Evolutionary conservation across 805 yeast genomes (phyloP).

Genomic region (Candida tammaniensis): DNA sequence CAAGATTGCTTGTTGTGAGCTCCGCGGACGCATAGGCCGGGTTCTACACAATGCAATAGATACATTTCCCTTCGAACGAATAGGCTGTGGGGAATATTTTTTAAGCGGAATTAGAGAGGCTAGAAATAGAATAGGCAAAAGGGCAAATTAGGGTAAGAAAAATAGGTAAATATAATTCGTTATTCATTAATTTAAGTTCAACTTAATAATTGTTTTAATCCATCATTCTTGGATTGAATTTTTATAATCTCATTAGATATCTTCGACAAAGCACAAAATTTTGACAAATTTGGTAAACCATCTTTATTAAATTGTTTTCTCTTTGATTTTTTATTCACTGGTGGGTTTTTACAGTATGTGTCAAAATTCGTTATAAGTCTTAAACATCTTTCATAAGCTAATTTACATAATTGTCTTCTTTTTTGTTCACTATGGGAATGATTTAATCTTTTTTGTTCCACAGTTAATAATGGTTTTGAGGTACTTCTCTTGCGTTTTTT

Average conservation of each 20-base stretch:
- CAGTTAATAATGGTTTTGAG: slow-evolving; percentile 33
- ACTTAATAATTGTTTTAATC: slow-evolving; percentile 25
- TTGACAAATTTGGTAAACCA: slow-evolving; percentile 44
- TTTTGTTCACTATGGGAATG: slow-evolving; percentile 43
- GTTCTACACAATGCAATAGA: too few relatives aligned
- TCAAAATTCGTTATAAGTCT: slow-evolving; percentile 38
- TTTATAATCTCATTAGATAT: slow-evolving; percentile 37
- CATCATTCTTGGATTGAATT: slow-evolving; percentile 32
- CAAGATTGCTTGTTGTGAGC: too few relatives aligned
- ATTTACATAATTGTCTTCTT: slow-evolving; percentile 42
- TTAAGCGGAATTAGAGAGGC: not conserved
- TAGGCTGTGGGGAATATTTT: not conserved
- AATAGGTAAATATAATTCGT: slow-evolving; percentile 3
- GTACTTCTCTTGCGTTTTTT: slow-evolving; percentile 26
- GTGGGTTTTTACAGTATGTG: slow-evolving; percentile 32
- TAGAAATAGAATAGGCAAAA: not conserved
- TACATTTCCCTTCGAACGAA: too few relatives aligned
- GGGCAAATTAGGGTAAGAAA: not conserved
- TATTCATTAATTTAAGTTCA: slow-evolving; percentile 9
- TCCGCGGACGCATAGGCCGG: too few relatives aligned
- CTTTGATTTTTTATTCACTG: slow-evolving; percentile 29
- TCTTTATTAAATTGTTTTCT: slow-evolving; percentile 40
- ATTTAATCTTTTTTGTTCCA: slow-evolving; percentile 41
- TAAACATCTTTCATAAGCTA: slow-evolving; percentile 43
- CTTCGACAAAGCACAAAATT: slow-evolving; percentile 40